These are phyloP conservation scores for Hortaea werneckii DNA, from an alignment of 2,329 filamentous ascomycete species.

Conservation along the genomic window DNA sequence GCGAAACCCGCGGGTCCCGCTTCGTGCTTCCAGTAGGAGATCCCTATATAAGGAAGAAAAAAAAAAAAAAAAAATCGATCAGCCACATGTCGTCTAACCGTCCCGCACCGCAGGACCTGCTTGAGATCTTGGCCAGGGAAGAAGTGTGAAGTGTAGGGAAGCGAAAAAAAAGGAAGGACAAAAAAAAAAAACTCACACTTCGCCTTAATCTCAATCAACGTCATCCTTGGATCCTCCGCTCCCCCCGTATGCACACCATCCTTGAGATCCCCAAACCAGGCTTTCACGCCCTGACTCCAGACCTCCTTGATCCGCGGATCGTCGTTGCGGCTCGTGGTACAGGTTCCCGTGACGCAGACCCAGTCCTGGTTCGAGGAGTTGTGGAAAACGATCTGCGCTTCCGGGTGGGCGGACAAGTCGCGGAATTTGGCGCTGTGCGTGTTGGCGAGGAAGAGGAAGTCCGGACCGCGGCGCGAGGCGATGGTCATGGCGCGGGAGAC, in stretches of 20 bases:
- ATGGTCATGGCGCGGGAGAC: slow-evolving; percentile 40
- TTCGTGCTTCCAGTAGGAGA: slow-evolving; percentile 26
- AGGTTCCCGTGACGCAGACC: slow-evolving; percentile 37
- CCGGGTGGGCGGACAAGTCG: slow-evolving; percentile 33
- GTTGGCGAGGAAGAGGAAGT: slow-evolving; percentile 44
- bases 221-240: slow-evolving; percentile 39
- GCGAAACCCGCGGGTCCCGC: slow-evolving; percentile 19
- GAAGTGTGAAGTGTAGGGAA: too few species aligned
- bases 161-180: too few species aligned
- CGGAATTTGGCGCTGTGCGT: slow-evolving; percentile 37
- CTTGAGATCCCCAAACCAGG: slow-evolving; percentile 43
- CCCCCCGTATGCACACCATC: slow-evolving; percentile 39
- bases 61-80: too few species aligned
- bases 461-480: slow-evolving; percentile 46
- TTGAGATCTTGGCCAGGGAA: too few species aligned
- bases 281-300: slow-evolving; percentile 29
- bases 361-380: slow-evolving; percentile 38
- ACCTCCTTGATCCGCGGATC: slow-evolving; percentile 42
- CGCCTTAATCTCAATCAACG: slow-evolving; percentile 29
- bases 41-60: slow-evolving; percentile 11
- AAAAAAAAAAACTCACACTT: slow-evolving; percentile 18
- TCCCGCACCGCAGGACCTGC: too few species aligned
- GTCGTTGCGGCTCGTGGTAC: slow-evolving; percentile 30
- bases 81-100: too few species aligned
- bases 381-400: slow-evolving; percentile 36